Evolutionary conservation across 371 early-diverging fungal species (phyloP).

Genomic region (Enterospora canceri): DNA sequence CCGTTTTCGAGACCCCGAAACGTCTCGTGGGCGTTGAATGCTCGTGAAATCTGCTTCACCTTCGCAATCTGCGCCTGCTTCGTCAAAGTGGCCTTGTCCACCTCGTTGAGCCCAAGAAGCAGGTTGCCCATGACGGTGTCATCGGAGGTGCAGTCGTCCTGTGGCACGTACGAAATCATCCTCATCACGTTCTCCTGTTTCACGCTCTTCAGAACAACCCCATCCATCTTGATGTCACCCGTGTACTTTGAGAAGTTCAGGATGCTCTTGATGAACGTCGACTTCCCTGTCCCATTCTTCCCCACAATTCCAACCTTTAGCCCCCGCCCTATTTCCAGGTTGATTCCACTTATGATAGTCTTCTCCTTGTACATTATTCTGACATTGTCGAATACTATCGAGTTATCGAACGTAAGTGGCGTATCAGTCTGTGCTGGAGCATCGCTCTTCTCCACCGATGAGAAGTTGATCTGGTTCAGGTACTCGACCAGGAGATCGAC

Average conservation of each 20-base stretch:
- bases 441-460: background rate
- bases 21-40: slow-evolving; percentile 28
- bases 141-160: slow-evolving; percentile 71
- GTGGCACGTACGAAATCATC: slow-evolving; percentile 68
- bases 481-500: background rate
- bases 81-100: background rate
- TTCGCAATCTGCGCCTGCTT: background rate
- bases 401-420: slow-evolving; percentile 5
- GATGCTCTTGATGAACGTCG: slow-evolving; percentile 45
- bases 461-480: slow-evolving; percentile 4
- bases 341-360: slow-evolving; percentile 27
- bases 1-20: slow-evolving; percentile 29
- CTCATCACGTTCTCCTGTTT: slow-evolving; percentile 60
- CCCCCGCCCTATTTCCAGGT: slow-evolving; percentile 42
- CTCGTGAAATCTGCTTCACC: slow-evolving; percentile 4
- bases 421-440: background rate
- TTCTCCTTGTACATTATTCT: slow-evolving; percentile 9
- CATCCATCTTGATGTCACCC: slow-evolving; percentile 44
- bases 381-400: slow-evolving; percentile 18
- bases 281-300: slow-evolving; percentile 54
- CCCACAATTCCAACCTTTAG: slow-evolving; percentile 53
- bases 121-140: slow-evolving; percentile 68
- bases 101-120: slow-evolving; percentile 58
- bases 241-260: slow-evolving; percentile 39
- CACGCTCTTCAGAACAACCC: slow-evolving; percentile 60